phyloP scores from a whole-genome alignment of 352 stramenopile species.

The Phytophthora pini region DNA sequence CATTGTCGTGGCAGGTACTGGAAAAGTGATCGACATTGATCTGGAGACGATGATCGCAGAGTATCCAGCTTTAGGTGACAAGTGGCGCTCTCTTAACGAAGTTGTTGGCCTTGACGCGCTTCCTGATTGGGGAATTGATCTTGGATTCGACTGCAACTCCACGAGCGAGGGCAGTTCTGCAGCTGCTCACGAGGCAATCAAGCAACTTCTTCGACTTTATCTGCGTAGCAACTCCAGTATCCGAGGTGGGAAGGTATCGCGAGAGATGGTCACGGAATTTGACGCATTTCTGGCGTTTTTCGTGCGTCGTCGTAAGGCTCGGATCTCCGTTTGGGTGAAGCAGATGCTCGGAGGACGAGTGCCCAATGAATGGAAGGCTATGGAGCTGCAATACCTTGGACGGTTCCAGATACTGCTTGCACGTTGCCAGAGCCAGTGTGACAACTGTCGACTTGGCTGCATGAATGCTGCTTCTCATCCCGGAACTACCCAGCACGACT shows the following conservation, averaged over 20 bases:
- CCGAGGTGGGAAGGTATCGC: slow-evolving; percentile 25
- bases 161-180: slow-evolving; percentile 20
- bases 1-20: slow-evolving; percentile 24
- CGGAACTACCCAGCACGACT: slow-evolving; percentile 45
- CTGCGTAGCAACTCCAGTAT: slow-evolving; percentile 13
- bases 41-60: slow-evolving; percentile 38
- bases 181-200: slow-evolving; percentile 31
- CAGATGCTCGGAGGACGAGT: slow-evolving; percentile 47
- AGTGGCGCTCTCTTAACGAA: slow-evolving; percentile 39
- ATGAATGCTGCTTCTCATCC: slow-evolving; percentile 61
- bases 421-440: slow-evolving; percentile 67
- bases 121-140: slow-evolving; percentile 55
- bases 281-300: slow-evolving; percentile 66
- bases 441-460: slow-evolving; percentile 61
- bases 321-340: slow-evolving; percentile 51
- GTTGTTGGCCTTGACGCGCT: slow-evolving; percentile 34
- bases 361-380: slow-evolving; percentile 50
- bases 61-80: slow-evolving; percentile 39
- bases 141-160: slow-evolving; percentile 42
- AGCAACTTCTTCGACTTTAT: slow-evolving; percentile 44
- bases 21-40: slow-evolving; percentile 36
- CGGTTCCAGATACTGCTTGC: slow-evolving; percentile 58
- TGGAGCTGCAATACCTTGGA: slow-evolving; percentile 55
- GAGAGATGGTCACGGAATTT: slow-evolving; percentile 47
- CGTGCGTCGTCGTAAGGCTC: slow-evolving; percentile 59